Base-by-base conservation (phyloP, 306 rosid genomes). In the Alnus glutinosa region DNA sequence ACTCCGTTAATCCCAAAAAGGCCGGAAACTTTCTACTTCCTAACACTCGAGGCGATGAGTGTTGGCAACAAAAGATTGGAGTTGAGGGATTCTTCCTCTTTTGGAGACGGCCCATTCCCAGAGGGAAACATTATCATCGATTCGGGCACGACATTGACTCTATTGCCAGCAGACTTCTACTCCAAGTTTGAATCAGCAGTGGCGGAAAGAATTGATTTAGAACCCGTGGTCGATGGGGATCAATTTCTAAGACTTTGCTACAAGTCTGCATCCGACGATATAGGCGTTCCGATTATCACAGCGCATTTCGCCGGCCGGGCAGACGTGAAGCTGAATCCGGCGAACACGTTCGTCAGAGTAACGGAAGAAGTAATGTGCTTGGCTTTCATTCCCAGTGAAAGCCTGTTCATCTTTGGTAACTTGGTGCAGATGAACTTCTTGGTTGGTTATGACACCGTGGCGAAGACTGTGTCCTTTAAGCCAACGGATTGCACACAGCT, bases 391-490 rank as follows among this genome's bases (percentile, higher is more conserved):
- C 9, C 18, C 9, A 0, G 8, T 3, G 0, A 5, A 0, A 0
- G 0, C 3, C 5, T n/a, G 0, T 14, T 80, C 1, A 86, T 93
- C 15, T 88, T 81, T 12, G 97, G 94, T 0, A 93, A 88, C 42
- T 0, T 93, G 28, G 82, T 89, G 0, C 97, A 93, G 54, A 52
- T 36, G 48, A 85, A 85, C 57, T 75, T 89, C 71, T 48, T 83
- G 72, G 84, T 88, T 19, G 98, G 97, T 0, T 93, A 93, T 71
- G 97, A 91, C 55, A 51, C 64, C 1, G 13, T 30, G 9, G 34
- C 61, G 7, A 74, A 49, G 2, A 62, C 15, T 0, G 79, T 90
- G 36, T 85, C 93, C 2, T 91, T 93, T 72, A 89, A 83, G 79
- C 88, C 87, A 0, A 32, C 70, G 0, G 83, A 90, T 47, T 87